phyloP scores from a whole-genome alignment of 2,329 filamentous ascomycete species.

The Pestalotiopsis sp. region DNA sequence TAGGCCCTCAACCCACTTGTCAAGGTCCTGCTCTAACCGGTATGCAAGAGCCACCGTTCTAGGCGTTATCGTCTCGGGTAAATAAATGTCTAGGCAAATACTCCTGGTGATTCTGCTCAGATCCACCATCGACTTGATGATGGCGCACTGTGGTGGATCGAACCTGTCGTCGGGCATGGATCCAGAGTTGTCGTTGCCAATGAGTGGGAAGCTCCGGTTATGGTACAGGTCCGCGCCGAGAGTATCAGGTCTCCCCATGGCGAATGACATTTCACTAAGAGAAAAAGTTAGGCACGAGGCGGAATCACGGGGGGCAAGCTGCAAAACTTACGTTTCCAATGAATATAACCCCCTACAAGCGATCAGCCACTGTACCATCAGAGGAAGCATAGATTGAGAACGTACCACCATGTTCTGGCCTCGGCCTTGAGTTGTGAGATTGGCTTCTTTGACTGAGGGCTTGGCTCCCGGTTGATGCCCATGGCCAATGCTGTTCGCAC shows the following conservation, averaged over 20 bases:
- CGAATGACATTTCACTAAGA: constrained; percentile 47
- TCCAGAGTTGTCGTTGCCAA: constrained; percentile 10
- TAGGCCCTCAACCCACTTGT: constrained; percentile 24
- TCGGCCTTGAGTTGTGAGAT: constrained; percentile 37
- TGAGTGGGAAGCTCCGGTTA: constrained; percentile 38
- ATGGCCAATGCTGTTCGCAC: constrained; percentile 49
- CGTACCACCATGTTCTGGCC: constrained; percentile 49
- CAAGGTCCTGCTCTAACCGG: constrained; percentile 25
- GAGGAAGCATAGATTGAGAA: not conserved
- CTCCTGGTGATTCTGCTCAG: constrained; percentile 28
- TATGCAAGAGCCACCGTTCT: constrained; percentile 24
- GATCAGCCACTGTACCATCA: not conserved
- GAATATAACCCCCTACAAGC: constrained; percentile 42
- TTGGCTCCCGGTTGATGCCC: constrained; percentile 47
- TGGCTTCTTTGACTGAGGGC: constrained; percentile 30
- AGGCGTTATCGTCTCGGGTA: constrained; percentile 21
- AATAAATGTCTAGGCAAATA: constrained; percentile 27
- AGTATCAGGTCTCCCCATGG: constrained; percentile 49
- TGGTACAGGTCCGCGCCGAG: constrained; percentile 51
- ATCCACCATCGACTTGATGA: constrained; percentile 30
- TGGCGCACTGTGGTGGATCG: constrained; percentile 28
- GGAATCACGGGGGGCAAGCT: not conserved
- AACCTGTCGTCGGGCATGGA: constrained; percentile 1
- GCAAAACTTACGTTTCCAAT: constrained; percentile 41
- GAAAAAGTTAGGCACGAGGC: not conserved